A percentile compares a stretch with the other conserved stretches of the same genome.
These are phyloP conservation scores for Naganishia sp. DNA, from an alignment of 1,284 basidiomycete species.

Conservation along the genomic window DNA sequence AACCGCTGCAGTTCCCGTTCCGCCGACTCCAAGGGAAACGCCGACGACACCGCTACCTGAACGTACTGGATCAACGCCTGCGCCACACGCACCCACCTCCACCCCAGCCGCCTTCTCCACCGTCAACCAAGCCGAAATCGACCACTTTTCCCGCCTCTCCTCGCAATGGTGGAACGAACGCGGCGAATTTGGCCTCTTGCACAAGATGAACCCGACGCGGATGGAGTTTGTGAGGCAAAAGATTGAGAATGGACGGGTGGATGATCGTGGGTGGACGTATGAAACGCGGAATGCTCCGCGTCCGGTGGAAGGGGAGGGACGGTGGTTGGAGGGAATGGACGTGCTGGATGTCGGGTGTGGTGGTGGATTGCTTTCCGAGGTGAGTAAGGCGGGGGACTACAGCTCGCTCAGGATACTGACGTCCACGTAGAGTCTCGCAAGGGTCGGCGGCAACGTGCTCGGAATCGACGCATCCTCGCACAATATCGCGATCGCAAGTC, in stretches of 20 bases:
- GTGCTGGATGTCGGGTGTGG: slow-evolving; percentile 90
- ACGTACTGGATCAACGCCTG: not conserved
- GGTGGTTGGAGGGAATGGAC: slow-evolving; percentile 64
- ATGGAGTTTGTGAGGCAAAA: slow-evolving; percentile 84
- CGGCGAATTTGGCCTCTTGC: slow-evolving; percentile 86
- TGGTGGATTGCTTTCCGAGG: slow-evolving; percentile 90
- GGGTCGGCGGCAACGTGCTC: slow-evolving; percentile 80
- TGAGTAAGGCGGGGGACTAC: slow-evolving; percentile 46
- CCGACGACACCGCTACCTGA: not conserved
- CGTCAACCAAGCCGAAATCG: slow-evolving; percentile 79
- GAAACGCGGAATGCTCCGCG: slow-evolving; percentile 38
- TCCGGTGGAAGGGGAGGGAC: slow-evolving; percentile 42
- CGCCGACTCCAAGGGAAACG: not conserved
- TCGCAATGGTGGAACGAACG: slow-evolving; percentile 96
- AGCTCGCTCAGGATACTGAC: no score
- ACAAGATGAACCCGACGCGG: slow-evolving; percentile 92
- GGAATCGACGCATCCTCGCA: slow-evolving; percentile 87
- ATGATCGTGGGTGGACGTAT: slow-evolving; percentile 58
- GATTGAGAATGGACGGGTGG: slow-evolving; percentile 60
- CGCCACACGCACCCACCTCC: not conserved
- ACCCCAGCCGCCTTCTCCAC: slow-evolving; percentile 48
- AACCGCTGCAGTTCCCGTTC: not conserved
- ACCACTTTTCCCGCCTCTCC: slow-evolving; percentile 87
- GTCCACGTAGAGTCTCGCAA: slow-evolving; percentile 68
- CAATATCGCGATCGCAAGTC: slow-evolving; percentile 82